These are phyloP conservation scores for Cryptococcus maquisensis DNA, from an alignment of 1,284 basidiomycete species.

Conservation along the genomic window DNA sequence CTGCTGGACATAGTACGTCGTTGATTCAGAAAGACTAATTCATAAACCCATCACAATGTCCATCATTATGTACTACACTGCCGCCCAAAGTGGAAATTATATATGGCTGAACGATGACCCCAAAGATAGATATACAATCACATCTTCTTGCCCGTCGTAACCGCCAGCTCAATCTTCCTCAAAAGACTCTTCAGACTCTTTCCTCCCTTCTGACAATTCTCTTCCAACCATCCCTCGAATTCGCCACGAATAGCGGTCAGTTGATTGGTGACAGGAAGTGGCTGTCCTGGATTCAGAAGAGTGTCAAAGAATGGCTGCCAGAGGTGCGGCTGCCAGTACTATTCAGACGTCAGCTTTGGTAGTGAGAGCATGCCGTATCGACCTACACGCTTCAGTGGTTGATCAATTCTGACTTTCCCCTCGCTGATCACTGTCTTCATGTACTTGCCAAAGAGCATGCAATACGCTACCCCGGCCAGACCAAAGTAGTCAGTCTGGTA, in stretches of 20 bases:
- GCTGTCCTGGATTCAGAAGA: slow-evolving; percentile 72
- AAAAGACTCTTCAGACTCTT: slow-evolving; percentile 78
- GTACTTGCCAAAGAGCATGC: slow-evolving; percentile 94
- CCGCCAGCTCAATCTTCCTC: slow-evolving; percentile 43
- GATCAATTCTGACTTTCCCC: slow-evolving; percentile 60
- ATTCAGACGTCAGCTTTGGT: background rate
- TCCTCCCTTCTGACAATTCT: slow-evolving; percentile 74
- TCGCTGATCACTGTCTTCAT: slow-evolving; percentile 59
- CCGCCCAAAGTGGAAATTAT: too few species aligned
- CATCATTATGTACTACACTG: too few species aligned
- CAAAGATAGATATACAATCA: background rate
- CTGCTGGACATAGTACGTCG: too few species aligned
- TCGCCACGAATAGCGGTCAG: slow-evolving; percentile 62
- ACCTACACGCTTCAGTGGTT: slow-evolving; percentile 68
- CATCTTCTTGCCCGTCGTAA: slow-evolving; percentile 18
- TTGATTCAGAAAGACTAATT: too few species aligned
- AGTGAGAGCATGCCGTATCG: background rate
- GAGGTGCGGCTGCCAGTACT: slow-evolving; percentile 87
- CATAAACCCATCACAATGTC: too few species aligned
- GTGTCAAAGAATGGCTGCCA: slow-evolving; percentile 83
- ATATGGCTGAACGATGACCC: too few species aligned
- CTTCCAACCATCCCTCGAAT: slow-evolving; percentile 81
- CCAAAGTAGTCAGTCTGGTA: slow-evolving; percentile 96
- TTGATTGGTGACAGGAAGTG: slow-evolving; percentile 67
- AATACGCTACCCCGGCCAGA: slow-evolving; percentile 85